Conservation (phyloP, 2,329 filamentous ascomycete species). For the Alternaria burnsii region DNA sequence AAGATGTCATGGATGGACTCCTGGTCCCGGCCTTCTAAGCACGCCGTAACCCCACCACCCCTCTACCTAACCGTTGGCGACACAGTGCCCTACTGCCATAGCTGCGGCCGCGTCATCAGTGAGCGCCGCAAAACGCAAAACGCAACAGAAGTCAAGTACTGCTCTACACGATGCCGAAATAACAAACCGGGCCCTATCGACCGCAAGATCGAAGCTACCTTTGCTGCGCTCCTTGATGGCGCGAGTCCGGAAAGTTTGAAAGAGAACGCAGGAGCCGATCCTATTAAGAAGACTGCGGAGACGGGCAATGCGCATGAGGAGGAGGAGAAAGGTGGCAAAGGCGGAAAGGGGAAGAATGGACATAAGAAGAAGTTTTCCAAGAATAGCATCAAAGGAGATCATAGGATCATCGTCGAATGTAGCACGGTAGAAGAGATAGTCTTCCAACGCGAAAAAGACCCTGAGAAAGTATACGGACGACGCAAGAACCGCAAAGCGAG, state of each 20-base stretch:
- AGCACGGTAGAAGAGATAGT: conserved; percentile 60
- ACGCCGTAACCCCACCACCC: conserved; percentile 59
- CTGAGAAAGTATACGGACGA: conserved; percentile 56
- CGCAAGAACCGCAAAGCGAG: conserved; percentile 57
- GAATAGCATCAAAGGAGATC: conserved; percentile 58
- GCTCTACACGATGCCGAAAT: conserved; percentile 63
- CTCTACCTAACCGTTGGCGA: conserved; percentile 62
- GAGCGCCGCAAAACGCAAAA: conserved; percentile 45
- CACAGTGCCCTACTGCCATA: conserved; percentile 63
- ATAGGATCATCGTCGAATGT: conserved; percentile 60
- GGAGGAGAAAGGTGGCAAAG: not conserved
- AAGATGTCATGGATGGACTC: conserved; percentile 61
- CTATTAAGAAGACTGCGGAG: not conserved
- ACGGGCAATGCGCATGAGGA: not conserved
- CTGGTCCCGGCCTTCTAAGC: conserved; percentile 56
- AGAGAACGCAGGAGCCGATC: conserved; percentile 13
- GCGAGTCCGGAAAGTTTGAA: conserved; percentile 42
- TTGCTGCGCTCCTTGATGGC: conserved; percentile 54
- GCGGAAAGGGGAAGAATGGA: conserved; percentile 20
- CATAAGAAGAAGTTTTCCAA: conserved; percentile 42
- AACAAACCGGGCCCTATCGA: conserved; percentile 62
- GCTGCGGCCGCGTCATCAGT: conserved; percentile 65
- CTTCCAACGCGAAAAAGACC: conserved; percentile 58
- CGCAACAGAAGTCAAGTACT: conserved; percentile 61
- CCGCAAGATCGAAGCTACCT: conserved; percentile 61